Evolutionary conservation across 257 asterid species (phyloP), one percentile per base, ranked within the genome.

Genomic region (Solanum chaucha): DNA sequence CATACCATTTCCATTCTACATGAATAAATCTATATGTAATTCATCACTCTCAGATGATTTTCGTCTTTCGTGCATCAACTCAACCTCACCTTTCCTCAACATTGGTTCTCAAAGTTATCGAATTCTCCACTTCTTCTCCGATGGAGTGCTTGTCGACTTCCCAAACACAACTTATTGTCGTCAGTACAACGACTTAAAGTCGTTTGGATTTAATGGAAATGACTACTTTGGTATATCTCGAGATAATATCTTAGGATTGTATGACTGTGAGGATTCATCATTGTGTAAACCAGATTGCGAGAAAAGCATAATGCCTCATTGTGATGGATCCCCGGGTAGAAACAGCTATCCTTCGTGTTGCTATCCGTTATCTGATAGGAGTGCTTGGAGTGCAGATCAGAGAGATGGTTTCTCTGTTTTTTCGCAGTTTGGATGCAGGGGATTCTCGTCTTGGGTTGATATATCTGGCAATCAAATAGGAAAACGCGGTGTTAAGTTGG

Each of bases 221-320:
- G 84, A 85, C 15, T 91, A 86, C 89, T 89, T 91, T 4, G 94
- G 92, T 44, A 87, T 94, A 89, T 91, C 98, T 41, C 46, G 87
- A 28, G 93, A 94, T 61, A 94, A 94, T 77, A 88, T 93, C 87
- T 89, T 94, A 8, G 94, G 90, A 44, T 87, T 94, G 87, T 93
- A 94, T 73, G 98, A 90, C 36, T 94, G 98, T n/a, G 94, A 94
- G 78, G 98, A 94, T 88, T 91, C 98, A 13, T 93, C 96, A 6
- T 83, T 92, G 84, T 94, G 96, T 87, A 92, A 89, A 87, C 51
- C 93, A 11, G 92, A 89, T 38, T 94, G 96, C 65, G 92, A 91
- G 26, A 90, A 86, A 26, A 89, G 90, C 40, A 51, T 88, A 14
- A 88, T 88, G 89, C 92, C 97, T 55, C 88, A 55, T 55, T 94